Conservation (phyloP, 306 rosid genomes). For the Fagus sylvatica region DNA sequence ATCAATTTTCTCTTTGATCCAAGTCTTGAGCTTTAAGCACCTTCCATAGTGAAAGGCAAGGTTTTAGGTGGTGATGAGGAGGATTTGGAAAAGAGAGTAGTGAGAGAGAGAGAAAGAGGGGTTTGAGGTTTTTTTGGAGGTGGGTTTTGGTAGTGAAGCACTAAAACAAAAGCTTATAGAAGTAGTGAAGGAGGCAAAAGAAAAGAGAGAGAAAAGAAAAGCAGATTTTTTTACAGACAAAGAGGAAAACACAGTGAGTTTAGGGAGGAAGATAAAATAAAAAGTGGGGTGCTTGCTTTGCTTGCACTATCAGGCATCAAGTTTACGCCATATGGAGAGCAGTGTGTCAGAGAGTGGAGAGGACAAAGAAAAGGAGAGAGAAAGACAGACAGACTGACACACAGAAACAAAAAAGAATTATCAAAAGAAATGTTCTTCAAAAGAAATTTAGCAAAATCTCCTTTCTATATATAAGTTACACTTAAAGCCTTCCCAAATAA, state of each 20-base stretch:
- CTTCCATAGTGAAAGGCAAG: constrained; percentile 14
- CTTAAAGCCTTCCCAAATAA: neutral
- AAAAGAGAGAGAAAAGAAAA: constrained; percentile 1
- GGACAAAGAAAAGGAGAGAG: constrained; percentile 31
- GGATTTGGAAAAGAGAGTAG: constrained; percentile 18
- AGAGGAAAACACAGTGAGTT: constrained; percentile 36
- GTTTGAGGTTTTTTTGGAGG: constrained; percentile 23
- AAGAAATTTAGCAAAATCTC: constrained; percentile 8
- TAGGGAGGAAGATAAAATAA: constrained; percentile 17
- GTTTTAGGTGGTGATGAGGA: constrained; percentile 20
- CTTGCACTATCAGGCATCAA: constrained; percentile 74
- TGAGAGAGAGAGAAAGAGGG: constrained; percentile 13
- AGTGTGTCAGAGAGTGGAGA: constrained; percentile 62
- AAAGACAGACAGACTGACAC: constrained; percentile 15
- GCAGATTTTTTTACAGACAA: constrained; percentile 47
- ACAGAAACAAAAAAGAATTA: constrained; percentile 18
- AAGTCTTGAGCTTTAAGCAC: constrained; percentile 7
- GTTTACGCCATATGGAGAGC: constrained; percentile 60
- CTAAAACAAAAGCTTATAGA: constrained; percentile 58
- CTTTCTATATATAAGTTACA: neutral
- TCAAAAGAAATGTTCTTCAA: neutral
- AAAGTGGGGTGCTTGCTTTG: constrained; percentile 57
- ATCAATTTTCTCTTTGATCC: neutral
- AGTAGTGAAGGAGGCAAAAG: constrained; percentile 18
- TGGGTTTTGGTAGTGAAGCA: constrained; percentile 47